Percentiles rank a stretch among this genome's conserved stretches.
These are phyloP conservation scores for Cutaneotrichosporon curvatum DNA, from an alignment of 1,284 basidiomycete genomes.

Conservation along the genomic window DNA sequence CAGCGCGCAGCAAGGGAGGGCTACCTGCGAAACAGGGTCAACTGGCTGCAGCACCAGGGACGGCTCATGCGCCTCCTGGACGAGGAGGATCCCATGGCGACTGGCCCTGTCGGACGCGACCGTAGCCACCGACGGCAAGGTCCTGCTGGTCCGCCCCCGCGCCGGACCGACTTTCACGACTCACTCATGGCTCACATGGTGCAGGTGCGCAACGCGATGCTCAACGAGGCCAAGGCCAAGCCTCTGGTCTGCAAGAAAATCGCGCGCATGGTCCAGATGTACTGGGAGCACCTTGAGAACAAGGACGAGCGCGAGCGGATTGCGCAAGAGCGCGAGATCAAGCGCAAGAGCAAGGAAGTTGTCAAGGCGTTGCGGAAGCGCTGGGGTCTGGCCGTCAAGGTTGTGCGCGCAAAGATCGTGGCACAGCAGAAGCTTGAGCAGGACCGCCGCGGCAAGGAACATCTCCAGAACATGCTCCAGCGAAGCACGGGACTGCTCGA, in stretches of 20 bases:
- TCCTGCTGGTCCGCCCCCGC: slow-evolving; percentile 19
- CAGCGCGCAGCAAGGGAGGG: slow-evolving; percentile 52
- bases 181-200: slow-evolving; percentile 44
- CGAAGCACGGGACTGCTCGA: slow-evolving; percentile 82
- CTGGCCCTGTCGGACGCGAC: slow-evolving; percentile 1
- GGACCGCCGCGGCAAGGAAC: slow-evolving; percentile 64
- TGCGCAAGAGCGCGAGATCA: slow-evolving; percentile 63
- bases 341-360: slow-evolving; percentile 66
- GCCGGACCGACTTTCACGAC: slow-evolving; percentile 42
- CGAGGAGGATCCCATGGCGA: slow-evolving; percentile 29
- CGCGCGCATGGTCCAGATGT: slow-evolving; percentile 61
- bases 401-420: slow-evolving; percentile 65
- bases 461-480: slow-evolving; percentile 82
- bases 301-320: slow-evolving; percentile 57
- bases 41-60: slow-evolving; percentile 44
- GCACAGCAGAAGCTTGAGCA: slow-evolving; percentile 57
- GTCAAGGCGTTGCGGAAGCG: slow-evolving; percentile 52
- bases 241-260: slow-evolving; percentile 50
- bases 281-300: slow-evolving; percentile 66
- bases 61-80: slow-evolving; percentile 45
- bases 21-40: slow-evolving; percentile 51
- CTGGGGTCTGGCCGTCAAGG: slow-evolving; percentile 85
- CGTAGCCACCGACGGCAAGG: slow-evolving; percentile 13
- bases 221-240: slow-evolving; percentile 43
- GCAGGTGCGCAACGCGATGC: slow-evolving; percentile 44